Conservation (phyloP, 257 asterid species). For the Solanum habrochaites region DNA sequence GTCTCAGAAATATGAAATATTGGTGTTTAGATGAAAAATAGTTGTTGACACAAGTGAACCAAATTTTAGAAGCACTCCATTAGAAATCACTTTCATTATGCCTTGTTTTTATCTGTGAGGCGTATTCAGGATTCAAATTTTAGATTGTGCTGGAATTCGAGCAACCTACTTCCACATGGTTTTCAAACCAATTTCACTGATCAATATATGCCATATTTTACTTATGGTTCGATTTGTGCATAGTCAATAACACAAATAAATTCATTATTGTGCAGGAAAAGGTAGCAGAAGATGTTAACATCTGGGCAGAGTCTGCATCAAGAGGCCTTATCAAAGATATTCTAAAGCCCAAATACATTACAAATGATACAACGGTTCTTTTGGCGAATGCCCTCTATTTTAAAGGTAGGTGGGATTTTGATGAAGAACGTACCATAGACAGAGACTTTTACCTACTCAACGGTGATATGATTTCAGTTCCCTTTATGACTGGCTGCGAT, state of each 20-base stretch:
- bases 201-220: no score
- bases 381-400: conserved; percentile 6
- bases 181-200: no score
- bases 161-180: no score
- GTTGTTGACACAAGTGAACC: neutral
- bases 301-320: neutral
- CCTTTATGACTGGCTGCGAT: conserved; percentile 10
- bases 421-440: neutral
- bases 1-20: neutral
- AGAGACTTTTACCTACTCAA: neutral
- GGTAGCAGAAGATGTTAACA: neutral
- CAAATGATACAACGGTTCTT: neutral
- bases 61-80: neutral
- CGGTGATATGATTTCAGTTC: neutral
- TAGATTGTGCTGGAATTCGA: no score
- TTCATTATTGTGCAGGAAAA: neutral
- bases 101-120: neutral
- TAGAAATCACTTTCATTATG: neutral
- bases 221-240: no score
- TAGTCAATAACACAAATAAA: no score
- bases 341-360: neutral
- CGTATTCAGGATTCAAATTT: no score
- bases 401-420: conserved; percentile 1
- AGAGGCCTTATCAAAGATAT: neutral
- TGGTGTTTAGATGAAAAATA: neutral